These are phyloP conservation scores for Emergomyces orientalis DNA, from an alignment of 2,329 filamentous ascomycete species.

Conservation along the genomic window DNA sequence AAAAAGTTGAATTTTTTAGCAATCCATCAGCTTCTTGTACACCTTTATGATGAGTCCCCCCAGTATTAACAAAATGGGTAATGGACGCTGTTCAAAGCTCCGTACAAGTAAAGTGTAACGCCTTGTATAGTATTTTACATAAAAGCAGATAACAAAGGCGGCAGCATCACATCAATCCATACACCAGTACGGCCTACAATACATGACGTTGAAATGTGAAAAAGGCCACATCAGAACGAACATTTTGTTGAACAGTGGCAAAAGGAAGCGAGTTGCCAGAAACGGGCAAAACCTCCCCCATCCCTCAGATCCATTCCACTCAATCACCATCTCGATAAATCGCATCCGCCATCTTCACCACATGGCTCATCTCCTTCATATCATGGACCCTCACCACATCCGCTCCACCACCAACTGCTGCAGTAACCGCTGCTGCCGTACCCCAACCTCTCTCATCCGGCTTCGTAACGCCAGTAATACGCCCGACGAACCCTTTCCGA, in stretches of 20 bases:
- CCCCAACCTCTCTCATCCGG: conserved; percentile 68
- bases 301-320: neutral
- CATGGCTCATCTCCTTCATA: conserved; percentile 73
- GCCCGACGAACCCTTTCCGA: conserved; percentile 81
- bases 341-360: conserved; percentile 83
- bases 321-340: conserved; percentile 30
- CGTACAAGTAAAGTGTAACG: neutral
- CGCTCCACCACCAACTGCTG: conserved; percentile 75
- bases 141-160: neutral
- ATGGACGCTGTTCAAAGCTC: neutral
- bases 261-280: too few species aligned
- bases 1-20: neutral
- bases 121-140: neutral
- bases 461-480: conserved; percentile 64
- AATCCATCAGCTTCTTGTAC: neutral
- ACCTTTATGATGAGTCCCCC: neutral
- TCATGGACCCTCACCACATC: conserved; percentile 93
- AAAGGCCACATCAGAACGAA: neutral
- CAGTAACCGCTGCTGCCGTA: conserved; percentile 78
- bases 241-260: neutral
- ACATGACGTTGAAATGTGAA: neutral
- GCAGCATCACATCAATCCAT: neutral
- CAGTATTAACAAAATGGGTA: too few species aligned
- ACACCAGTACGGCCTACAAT: neutral
- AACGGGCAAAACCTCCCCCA: too few species aligned